phyloP scores from a whole-genome alignment of 768 basidiomycete species.

The Leccinum barrowsii region DNA sequence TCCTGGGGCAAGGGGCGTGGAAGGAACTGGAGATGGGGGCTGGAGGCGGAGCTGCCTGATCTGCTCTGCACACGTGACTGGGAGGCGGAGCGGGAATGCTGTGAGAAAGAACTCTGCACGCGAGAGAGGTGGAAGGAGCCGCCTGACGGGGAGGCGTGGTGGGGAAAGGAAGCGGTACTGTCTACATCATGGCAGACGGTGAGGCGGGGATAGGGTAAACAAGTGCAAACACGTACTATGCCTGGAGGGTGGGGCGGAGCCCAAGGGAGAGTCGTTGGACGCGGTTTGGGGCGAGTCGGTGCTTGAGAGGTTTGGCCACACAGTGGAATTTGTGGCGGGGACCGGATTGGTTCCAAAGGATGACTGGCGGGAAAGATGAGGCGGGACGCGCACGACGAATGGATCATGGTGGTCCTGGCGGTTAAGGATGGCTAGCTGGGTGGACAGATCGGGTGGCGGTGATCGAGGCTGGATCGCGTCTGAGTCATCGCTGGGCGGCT shows the following conservation, averaged over 20 bases:
- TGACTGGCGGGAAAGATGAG: constrained; percentile 30
- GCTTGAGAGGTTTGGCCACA: constrained; percentile 21
- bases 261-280: constrained; percentile 25
- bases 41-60: constrained; percentile 47
- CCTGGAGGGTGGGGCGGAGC: constrained; percentile 31
- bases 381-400: constrained; percentile 41
- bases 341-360: constrained; percentile 24
- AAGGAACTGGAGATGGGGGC: constrained; percentile 40
- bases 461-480: constrained; percentile 19
- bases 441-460: constrained; percentile 12
- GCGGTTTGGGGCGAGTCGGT: constrained; percentile 30
- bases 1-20: constrained; percentile 43
- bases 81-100: constrained; percentile 33
- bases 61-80: constrained; percentile 46
- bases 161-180: constrained; percentile 29
- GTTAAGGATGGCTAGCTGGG: constrained; percentile 22
- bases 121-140: constrained; percentile 32
- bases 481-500: constrained; percentile 11
- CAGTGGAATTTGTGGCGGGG: constrained; percentile 14
- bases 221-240: constrained; percentile 36
- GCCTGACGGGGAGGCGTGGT: constrained; percentile 18
- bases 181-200: constrained; percentile 14
- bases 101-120: constrained; percentile 35
- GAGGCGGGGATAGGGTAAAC: constrained; percentile 9
- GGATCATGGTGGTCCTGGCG: constrained; percentile 37